Conservation (phyloP, 768 basidiomycete genomes). For the Boletus barrowsii region DNA sequence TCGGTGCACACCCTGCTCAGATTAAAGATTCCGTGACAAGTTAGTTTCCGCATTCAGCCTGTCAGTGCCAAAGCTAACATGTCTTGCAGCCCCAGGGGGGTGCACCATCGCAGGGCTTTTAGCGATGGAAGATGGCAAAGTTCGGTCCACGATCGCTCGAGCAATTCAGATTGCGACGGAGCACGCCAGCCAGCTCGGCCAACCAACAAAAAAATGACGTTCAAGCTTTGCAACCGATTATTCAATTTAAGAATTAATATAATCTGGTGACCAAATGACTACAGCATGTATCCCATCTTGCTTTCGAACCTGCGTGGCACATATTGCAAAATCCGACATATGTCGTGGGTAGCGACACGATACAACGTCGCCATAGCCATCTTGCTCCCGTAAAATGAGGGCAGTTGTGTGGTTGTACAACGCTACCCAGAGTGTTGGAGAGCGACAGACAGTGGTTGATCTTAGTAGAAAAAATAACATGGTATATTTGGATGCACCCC, state of each 20-base stretch:
- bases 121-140: conserved; percentile 89
- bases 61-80: conserved; percentile 1
- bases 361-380: conserved; percentile 34
- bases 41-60: conserved; percentile 36
- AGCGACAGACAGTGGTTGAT: conserved; percentile 43
- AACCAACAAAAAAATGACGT: conserved; percentile 52
- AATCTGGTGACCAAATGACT: neutral
- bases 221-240: neutral
- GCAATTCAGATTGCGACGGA: conserved; percentile 93
- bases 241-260: neutral
- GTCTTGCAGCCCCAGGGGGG: conserved; percentile 83
- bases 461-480: neutral
- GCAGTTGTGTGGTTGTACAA: conserved; percentile 65
- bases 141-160: conserved; percentile 92
- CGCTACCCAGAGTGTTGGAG: conserved; percentile 97
- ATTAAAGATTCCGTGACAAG: conserved; percentile 98
- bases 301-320: conserved; percentile 34
- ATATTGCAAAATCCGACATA: conserved; percentile 32
- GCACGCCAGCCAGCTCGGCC: conserved; percentile 81
- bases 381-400: conserved; percentile 97
- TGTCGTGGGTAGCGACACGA: conserved; percentile 33
- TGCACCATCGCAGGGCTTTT: conserved; percentile 98
- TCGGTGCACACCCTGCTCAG: conserved; percentile 89
- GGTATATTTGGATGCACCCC: conserved; percentile 2
- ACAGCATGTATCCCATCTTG: conserved; percentile 30